These are phyloP conservation scores for Solanum virginianum DNA, from an alignment of 257 asterid genomes.

Conservation along the genomic window DNA sequence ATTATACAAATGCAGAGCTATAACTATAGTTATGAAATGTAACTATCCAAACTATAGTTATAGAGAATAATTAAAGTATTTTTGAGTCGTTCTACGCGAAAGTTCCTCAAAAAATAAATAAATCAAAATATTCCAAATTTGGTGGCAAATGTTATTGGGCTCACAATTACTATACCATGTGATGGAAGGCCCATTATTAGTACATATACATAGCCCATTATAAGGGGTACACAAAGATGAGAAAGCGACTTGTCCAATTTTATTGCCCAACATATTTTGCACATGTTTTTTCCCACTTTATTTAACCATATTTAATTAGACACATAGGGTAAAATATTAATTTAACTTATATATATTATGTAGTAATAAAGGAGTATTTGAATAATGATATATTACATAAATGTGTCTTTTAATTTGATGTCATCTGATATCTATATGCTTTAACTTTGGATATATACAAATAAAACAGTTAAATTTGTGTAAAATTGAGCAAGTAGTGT, in stretches of 20 bases:
- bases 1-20: no score
- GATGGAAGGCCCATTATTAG: not conserved
- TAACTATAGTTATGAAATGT: no score
- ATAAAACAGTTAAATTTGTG: not conserved
- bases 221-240: not conserved
- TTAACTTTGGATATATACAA: not conserved
- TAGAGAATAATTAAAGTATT: no score
- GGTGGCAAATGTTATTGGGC: not conserved
- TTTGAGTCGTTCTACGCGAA: no score
- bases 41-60: no score
- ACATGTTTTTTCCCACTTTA: not conserved
- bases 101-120: no score
- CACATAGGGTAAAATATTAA: not conserved
- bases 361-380: not conserved
- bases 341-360: not conserved
- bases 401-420: not conserved
- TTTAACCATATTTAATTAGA: not conserved
- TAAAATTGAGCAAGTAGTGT: fast-evolving
- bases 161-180: not conserved
- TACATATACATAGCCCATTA: not conserved
- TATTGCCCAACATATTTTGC: not conserved
- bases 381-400: not conserved
- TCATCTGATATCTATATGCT: not conserved
- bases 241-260: not conserved
- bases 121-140: not conserved